Evolutionary conservation across 2,329 filamentous ascomycete species (phyloP).

Genomic region (Dothiorella sarmentorum): DNA sequence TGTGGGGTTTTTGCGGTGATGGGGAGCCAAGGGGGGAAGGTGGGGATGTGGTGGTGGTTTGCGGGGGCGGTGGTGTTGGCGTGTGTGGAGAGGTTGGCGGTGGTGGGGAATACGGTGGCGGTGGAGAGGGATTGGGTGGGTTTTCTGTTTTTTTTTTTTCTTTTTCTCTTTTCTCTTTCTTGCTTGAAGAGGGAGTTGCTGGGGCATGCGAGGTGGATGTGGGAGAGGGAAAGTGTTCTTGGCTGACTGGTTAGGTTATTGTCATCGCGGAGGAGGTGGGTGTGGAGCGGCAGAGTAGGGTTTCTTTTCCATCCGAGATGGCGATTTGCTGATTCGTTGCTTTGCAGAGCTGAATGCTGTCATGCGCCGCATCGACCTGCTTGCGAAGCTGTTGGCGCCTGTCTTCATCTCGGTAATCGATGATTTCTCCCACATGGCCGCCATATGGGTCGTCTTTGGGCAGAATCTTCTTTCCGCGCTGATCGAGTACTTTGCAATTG

Average conservation of each 20-base stretch:
- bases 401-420: conserved; percentile 51
- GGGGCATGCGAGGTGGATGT: too few relatives aligned
- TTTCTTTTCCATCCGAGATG: neutral
- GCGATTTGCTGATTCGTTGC: neutral
- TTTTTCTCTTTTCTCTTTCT: too few relatives aligned
- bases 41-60: neutral
- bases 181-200: too few relatives aligned
- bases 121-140: conserved; percentile 67
- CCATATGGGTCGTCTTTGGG: conserved; percentile 49
- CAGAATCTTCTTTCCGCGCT: conserved; percentile 50
- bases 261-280: conserved; percentile 43
- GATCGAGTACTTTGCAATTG: conserved; percentile 54
- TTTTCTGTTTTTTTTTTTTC: conserved; percentile 13
- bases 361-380: conserved; percentile 59
- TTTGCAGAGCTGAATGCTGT: conserved; percentile 47
- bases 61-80: conserved; percentile 51
- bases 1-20: neutral
- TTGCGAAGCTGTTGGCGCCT: conserved; percentile 56
- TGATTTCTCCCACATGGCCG: conserved; percentile 46
- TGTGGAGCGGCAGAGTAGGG: conserved; percentile 26
- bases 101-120: conserved; percentile 63
- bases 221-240: too few relatives aligned
- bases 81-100: conserved; percentile 65
- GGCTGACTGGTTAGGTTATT: conserved; percentile 38
- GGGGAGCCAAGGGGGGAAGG: neutral